Evolutionary conservation across 257 asterid species (phyloP).

Genomic region (Voacanga thouarsii): DNA sequence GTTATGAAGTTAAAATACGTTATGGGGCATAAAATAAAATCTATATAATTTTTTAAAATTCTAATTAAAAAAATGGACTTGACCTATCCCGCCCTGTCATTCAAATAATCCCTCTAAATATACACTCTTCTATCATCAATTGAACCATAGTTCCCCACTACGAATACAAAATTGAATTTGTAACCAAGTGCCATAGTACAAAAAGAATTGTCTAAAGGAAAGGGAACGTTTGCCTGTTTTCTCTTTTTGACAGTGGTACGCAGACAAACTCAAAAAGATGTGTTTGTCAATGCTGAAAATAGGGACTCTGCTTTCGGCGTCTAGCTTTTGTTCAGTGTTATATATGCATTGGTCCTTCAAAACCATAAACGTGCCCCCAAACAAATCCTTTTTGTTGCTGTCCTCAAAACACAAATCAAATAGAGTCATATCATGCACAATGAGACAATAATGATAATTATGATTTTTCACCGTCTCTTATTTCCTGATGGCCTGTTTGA

Average conservation of each 20-base stretch:
- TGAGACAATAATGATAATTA: neutral
- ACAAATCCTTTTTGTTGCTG: neutral
- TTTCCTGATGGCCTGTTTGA: no score
- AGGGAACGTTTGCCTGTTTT: neutral
- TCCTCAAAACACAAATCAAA: neutral
- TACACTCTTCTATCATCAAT: no score
- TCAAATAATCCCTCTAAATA: no score
- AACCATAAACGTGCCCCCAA: neutral
- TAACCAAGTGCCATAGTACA: no score
- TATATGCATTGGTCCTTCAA: neutral
- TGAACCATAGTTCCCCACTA: no score
- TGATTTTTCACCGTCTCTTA: neutral
- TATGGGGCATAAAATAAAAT: no score
- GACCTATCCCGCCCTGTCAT: no score
- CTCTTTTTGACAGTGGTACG: neutral
- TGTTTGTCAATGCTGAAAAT: neutral
- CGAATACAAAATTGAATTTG: no score
- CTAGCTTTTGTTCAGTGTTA: neutral
- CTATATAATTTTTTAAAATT: no score
- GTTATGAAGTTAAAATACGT: no score
- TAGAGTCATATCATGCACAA: no score
- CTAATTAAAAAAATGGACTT: no score
- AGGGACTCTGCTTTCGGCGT: conserved; percentile 1
- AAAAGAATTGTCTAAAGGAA: neutral
- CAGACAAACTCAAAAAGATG: neutral